Evolutionary conservation across 495 filamentous ascomycete species (phyloP).

Genomic region (Aspergillus taichungensis): DNA sequence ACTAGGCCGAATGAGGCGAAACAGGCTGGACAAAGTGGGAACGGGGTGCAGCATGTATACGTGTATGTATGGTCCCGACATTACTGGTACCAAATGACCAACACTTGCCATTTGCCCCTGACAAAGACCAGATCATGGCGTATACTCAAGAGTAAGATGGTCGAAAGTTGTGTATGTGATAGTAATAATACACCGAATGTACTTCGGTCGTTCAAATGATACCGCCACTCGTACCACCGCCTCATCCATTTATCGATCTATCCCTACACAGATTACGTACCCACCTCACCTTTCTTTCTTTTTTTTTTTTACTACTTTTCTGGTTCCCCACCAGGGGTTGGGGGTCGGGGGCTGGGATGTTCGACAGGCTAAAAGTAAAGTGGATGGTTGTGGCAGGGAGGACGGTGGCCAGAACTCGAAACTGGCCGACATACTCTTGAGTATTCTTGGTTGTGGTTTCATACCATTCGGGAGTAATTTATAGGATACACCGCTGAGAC

Average conservation of each 20-base stretch:
- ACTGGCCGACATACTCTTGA: slow-evolving; percentile 12
- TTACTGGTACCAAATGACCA: neutral
- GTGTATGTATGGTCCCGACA: neutral
- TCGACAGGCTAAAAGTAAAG: neutral
- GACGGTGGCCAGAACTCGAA: slow-evolving; percentile 12
- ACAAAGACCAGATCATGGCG: no score
- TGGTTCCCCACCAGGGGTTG: neutral
- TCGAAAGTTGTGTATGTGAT: no score
- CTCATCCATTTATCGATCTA: slow-evolving; percentile 2
- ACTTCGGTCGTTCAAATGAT: no score
- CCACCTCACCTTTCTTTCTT: neutral
- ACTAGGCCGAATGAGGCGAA: no score
- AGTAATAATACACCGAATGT: no score
- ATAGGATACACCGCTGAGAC: no score
- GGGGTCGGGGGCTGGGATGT: neutral
- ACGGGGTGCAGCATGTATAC: no score
- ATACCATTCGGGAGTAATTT: neutral
- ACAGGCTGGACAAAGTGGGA: no score
- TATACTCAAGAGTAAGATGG: no score
- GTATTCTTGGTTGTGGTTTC: slow-evolving; percentile 9
- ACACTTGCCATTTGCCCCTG: no score
- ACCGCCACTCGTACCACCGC: neutral
- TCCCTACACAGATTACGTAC: neutral
- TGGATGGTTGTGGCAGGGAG: no score
- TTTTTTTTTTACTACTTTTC: neutral